phyloP scores from a whole-genome alignment of 768 basidiomycete genomes.

The Phylloporus scabripes region DNA sequence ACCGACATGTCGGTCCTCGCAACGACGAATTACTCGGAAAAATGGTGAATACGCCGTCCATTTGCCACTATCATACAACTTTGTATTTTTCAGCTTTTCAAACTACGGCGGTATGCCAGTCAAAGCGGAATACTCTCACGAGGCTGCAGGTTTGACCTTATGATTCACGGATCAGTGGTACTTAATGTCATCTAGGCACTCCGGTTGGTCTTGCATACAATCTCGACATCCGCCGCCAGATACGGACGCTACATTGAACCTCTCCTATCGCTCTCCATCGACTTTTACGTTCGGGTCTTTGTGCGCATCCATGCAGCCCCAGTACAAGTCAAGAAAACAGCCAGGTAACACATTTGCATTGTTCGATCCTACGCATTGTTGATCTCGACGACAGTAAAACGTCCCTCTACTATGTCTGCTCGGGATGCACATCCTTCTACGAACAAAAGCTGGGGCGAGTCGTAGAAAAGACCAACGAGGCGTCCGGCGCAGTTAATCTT shows the following conservation, averaged over 20 bases:
- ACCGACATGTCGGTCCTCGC: constrained; percentile 94
- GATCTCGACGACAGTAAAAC: constrained; percentile 57
- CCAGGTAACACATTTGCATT: constrained; percentile 49
- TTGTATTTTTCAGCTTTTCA: constrained; percentile 58
- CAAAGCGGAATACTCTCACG: constrained; percentile 90
- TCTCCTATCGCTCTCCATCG: constrained; percentile 85
- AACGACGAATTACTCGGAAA: constrained; percentile 91
- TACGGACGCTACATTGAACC: constrained; percentile 93
- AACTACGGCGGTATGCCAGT: constrained; percentile 90
- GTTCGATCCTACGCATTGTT: not conserved
- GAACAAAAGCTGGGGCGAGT: constrained; percentile 82
- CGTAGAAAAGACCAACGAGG: constrained; percentile 52
- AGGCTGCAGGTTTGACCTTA: constrained; percentile 57
- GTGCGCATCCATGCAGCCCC: constrained; percentile 71
- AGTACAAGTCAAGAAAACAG: constrained; percentile 75
- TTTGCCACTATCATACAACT: not conserved
- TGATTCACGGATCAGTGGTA: not conserved
- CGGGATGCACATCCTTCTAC: constrained; percentile 74
- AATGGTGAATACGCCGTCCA: constrained; percentile 55
- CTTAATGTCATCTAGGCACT: constrained; percentile 55
- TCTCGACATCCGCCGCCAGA: constrained; percentile 82
- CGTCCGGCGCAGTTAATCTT: constrained; percentile 52
- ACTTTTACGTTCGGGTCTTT: constrained; percentile 95
- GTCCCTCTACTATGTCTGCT: constrained; percentile 79
- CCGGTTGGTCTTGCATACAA: constrained; percentile 79